phyloP scores from a whole-genome alignment of 495 filamentous ascomycete species.

The Trichodelitschia bisporula region DNA sequence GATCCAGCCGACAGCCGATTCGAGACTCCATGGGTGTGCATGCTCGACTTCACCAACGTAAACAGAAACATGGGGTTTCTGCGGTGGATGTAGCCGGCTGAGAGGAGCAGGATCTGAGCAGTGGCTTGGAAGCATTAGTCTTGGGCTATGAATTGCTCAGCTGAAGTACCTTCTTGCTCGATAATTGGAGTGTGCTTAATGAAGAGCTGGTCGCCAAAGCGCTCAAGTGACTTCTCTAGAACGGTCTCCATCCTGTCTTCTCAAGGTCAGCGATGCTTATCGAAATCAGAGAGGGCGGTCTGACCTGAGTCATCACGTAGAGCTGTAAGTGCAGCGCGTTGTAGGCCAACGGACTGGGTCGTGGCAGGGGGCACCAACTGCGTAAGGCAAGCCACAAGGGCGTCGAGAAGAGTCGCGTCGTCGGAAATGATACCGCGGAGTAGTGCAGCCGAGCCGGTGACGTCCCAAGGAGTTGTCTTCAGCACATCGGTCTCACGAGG shows the following conservation, averaged over 20 bases:
- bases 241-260: conserved; percentile 27
- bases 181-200: conserved; percentile 61
- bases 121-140: conserved; percentile 30
- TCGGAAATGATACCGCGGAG: no score
- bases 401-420: no score
- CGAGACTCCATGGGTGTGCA: conserved; percentile 55
- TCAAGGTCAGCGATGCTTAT: background rate
- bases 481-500: no score
- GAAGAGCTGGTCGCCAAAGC: conserved; percentile 68
- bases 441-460: no score
- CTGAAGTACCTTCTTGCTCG: conserved; percentile 57
- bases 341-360: no score
- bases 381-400: no score
- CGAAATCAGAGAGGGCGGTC: no score
- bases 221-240: conserved; percentile 37
- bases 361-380: no score
- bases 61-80: conserved; percentile 31
- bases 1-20: conserved; percentile 67
- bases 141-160: background rate
- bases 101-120: conserved; percentile 53
- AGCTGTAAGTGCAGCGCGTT: no score
- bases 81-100: conserved; percentile 50
- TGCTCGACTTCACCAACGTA: conserved; percentile 39
- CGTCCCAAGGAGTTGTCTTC: no score
- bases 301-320: no score